A percentile compares a stretch with the other conserved stretches of the same genome.
phyloP scores from a whole-genome alignment of 306 rosid species.

The Sicyos edulis region DNA sequence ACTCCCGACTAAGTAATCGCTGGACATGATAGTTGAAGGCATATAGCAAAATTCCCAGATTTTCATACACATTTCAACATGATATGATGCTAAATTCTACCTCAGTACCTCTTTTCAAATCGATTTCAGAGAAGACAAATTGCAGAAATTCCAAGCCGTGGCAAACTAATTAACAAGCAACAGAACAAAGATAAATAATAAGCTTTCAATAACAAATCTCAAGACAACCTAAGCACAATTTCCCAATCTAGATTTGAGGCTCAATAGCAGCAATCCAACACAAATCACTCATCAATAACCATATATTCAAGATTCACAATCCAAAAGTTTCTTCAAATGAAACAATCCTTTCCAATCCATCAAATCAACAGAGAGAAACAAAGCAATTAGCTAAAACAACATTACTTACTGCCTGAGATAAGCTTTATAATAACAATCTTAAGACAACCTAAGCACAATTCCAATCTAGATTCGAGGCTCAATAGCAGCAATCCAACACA shows the following conservation, averaged over 20 bases:
- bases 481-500: not conserved
- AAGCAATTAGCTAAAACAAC: slow-evolving; percentile 7
- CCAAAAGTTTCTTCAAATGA: too few relatives aligned
- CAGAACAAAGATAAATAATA: not conserved
- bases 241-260: not conserved
- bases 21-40: too few relatives aligned
- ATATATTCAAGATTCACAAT: not conserved
- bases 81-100: not conserved
- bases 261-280: not conserved
- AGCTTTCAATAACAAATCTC: not conserved
- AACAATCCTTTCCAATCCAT: too few relatives aligned
- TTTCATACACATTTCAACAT: not conserved
- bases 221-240: not conserved
- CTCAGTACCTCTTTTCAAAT: not conserved
- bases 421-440: not conserved
- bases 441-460: not conserved
- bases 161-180: not conserved
- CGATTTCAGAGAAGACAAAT: not conserved
- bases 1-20: too few relatives aligned
- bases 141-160: not conserved
- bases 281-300: not conserved
- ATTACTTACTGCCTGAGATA: slow-evolving; percentile 55
- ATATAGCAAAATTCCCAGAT: not conserved
- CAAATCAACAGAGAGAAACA: slow-evolving; percentile 5
- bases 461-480: not conserved